A percentile compares a stretch with the other conserved stretches of the same genome.
Evolutionary conservation across 2,329 filamentous ascomycete genomes (phyloP).

Genomic region (Stachybotrys echinatus): DNA sequence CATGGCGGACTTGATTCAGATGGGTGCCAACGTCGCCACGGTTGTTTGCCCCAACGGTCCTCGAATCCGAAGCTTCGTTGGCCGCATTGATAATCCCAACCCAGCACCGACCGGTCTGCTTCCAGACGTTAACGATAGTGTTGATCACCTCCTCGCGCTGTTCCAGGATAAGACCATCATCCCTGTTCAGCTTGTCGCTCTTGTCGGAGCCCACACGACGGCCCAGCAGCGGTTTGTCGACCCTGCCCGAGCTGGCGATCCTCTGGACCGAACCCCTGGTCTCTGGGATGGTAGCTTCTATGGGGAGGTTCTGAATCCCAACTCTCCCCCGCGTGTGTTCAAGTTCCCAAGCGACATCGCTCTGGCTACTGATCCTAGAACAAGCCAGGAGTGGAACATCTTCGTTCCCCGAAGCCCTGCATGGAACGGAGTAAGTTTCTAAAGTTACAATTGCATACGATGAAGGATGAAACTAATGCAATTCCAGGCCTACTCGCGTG

Average conservation of each 20-base stretch:
- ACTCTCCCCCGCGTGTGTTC: conserved; percentile 25
- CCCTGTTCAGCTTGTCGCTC: conserved; percentile 40
- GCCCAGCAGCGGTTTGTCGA: conserved; percentile 41
- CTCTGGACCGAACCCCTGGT: conserved; percentile 45
- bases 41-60: conserved; percentile 38
- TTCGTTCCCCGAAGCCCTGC: conserved; percentile 21
- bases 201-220: conserved; percentile 47
- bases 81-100: conserved; percentile 36
- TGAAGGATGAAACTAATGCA: not conserved
- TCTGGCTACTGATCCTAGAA: conserved; percentile 27
- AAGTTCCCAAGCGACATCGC: conserved; percentile 34
- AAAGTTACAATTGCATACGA: not conserved
- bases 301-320: conserved; percentile 23
- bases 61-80: conserved; percentile 41
- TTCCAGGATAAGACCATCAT: conserved; percentile 48
- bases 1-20: conserved; percentile 49
- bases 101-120: conserved; percentile 34
- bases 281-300: conserved; percentile 48
- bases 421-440: conserved; percentile 32
- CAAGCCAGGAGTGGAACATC: conserved; percentile 25
- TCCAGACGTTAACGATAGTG: conserved; percentile 31
- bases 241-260: conserved; percentile 27
- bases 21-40: conserved; percentile 41
- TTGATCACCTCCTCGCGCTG: conserved; percentile 36
- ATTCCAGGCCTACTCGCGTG: conserved; percentile 38